Evolutionary conservation across 345 rosid species (phyloP), one percentile per base, ranked within the genome.

Genomic region (Trapa incisa): DNA sequence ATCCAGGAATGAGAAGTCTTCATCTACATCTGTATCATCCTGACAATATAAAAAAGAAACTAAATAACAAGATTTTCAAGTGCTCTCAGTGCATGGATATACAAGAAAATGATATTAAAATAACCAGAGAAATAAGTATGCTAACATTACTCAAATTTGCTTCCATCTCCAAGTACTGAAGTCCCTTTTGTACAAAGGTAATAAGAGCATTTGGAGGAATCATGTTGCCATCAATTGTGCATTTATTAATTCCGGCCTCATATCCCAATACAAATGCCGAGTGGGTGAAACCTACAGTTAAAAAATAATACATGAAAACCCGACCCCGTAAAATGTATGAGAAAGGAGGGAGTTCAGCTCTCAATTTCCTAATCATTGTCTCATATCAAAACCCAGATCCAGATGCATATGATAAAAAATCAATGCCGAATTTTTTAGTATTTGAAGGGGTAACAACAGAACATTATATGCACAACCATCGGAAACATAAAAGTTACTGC

Each of bases 121-220:
- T 9, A 74, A 11, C 35, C 45, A 62, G 67, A 64, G 47, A 37
- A 62, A 70, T 37, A 76, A 47, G 73, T 64, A 78, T 77, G 61
- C 89, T 78, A 76, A 88, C 97, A 80, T 85, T 84, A 80, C 74
- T 85, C 84, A 89, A 70, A 74, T 94, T 91, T 56, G 97, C 97
- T 76, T 94, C 99, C 99, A 91, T 89, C 88, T 91, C 99, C 89
- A 94, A 68, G 75, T 87, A 94, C 68, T 94, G 99, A 52, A 91
- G 92, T 65, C 99, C 99, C 75, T 87, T 94, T 45, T 89, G 99
- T 67, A 94, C 91, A 71, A 87, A 85, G 11, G 85, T 85, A 78
- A 94, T 82, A 72, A 94, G 96, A 75, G 97, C 95, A 73, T 89
- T 91, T 68, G 96, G 96, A 12, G 99, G 97, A 75, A 91, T 86